A percentile compares a stretch with the other conserved stretches of the same genome.
Conservation (phyloP, 768 basidiomycete genomes). For the Tubosaeta sp. region DNA sequence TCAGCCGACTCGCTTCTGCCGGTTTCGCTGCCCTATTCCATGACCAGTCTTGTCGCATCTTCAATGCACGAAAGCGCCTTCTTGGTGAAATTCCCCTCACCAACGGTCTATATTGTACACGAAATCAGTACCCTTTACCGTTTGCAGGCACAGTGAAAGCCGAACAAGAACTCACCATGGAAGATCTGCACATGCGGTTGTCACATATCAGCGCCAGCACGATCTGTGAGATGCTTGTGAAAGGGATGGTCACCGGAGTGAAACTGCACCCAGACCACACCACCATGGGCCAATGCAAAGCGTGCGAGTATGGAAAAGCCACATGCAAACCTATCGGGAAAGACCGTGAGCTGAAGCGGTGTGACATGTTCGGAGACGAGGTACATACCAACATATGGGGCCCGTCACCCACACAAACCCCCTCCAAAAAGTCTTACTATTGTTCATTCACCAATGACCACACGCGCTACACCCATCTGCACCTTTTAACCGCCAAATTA, state of each 20-base stretch:
- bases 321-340: conserved; percentile 7
- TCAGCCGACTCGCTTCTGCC: not conserved
- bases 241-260: conserved; percentile 2
- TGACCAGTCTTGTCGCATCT: not conserved
- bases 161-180: not conserved
- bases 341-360: not conserved
- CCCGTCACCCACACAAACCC: not conserved
- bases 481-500: conserved; percentile 1
- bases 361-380: conserved; percentile 2
- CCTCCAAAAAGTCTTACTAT: conserved; percentile 5
- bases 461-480: not conserved
- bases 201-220: conserved; percentile 1
- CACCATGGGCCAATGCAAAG: conserved; percentile 8
- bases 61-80: not conserved
- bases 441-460: conserved; percentile 9
- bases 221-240: conserved; percentile 5
- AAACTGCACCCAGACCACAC: not conserved
- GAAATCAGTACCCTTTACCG: too few relatives aligned
- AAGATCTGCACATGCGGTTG: not conserved
- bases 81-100: too few relatives aligned
- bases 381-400: conserved; percentile 12
- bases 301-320: conserved; percentile 10
- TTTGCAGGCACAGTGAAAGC: not conserved
- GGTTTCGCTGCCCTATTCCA: conserved; percentile 6
- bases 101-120: too few relatives aligned